phyloP scores from a whole-genome alignment of 2,329 filamentous ascomycete genomes.

The Verticillium isaacii region DNA sequence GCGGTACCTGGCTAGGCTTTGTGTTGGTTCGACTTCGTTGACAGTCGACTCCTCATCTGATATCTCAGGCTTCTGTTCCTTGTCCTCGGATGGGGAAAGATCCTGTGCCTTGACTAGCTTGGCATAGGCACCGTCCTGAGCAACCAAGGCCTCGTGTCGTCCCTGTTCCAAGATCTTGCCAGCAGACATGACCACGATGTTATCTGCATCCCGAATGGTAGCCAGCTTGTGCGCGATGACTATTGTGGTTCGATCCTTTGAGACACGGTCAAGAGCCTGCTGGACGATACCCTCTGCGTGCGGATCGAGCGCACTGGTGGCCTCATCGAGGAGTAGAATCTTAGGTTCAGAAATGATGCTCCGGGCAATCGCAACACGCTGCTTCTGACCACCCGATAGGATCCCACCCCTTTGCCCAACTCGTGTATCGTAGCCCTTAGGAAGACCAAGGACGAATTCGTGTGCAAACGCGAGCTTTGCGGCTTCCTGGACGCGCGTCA shows the following conservation, averaged over 20 bases:
- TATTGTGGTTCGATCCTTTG: conserved; percentile 54
- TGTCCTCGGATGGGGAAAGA: conserved; percentile 1
- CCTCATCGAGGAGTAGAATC: conserved; percentile 62
- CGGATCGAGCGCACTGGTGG: conserved; percentile 48
- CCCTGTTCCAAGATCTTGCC: conserved; percentile 21
- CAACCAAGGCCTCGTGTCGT: conserved; percentile 12
- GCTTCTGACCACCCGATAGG: conserved; percentile 59
- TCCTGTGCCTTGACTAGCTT: conserved; percentile 17
- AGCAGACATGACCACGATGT: conserved; percentile 21
- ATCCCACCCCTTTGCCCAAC: conserved; percentile 61
- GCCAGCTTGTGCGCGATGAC: conserved; percentile 8
- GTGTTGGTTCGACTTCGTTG: background rate
- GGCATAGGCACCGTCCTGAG: conserved; percentile 12
- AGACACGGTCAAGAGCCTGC: conserved; percentile 46
- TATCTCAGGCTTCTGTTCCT: background rate
- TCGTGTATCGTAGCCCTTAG: conserved; percentile 49
- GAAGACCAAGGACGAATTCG: conserved; percentile 43
- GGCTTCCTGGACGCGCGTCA: conserved; percentile 37
- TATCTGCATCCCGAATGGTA: conserved; percentile 20
- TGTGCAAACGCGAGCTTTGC: conserved; percentile 44
- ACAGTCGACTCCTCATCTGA: conserved; percentile 9
- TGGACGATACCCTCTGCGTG: conserved; percentile 43
- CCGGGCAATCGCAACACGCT: conserved; percentile 54
- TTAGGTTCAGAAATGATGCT: conserved; percentile 31
- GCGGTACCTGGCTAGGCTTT: background rate